phyloP scores from a whole-genome alignment of 129 eudicot genomes.

The Arctium minus region DNA sequence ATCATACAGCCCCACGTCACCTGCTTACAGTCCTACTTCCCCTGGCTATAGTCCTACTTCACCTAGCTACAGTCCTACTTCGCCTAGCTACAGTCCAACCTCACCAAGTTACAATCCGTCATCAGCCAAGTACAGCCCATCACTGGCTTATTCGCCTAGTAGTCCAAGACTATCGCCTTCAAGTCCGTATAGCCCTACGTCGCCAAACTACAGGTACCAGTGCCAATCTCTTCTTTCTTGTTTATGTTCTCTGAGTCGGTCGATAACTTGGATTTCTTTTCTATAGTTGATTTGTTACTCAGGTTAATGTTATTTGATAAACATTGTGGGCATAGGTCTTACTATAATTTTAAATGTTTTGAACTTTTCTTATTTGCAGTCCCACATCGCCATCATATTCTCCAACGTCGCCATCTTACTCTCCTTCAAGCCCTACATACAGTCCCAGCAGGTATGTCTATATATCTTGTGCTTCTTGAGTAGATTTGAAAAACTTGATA shows the following conservation, averaged over 20 bases:
- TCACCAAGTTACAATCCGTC: constrained; percentile 84
- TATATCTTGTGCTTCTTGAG: not conserved
- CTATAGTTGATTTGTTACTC: not conserved
- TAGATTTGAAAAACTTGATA: not conserved
- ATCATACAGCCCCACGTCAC: constrained; percentile 85
- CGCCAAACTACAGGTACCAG: constrained; percentile 84
- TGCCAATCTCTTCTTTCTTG: not conserved
- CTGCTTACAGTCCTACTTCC: constrained; percentile 80
- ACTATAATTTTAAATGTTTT: not conserved
- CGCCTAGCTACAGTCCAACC: constrained; percentile 84
- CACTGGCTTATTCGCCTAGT: constrained; percentile 90
- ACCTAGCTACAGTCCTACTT: constrained; percentile 79
- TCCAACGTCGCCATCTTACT: constrained; percentile 94
- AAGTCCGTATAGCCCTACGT: constrained; percentile 89
- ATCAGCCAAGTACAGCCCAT: constrained; percentile 86
- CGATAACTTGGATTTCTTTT: not conserved
- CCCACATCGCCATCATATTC: constrained; percentile 95
- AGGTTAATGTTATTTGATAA: not conserved
- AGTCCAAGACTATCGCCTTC: constrained; percentile 86
- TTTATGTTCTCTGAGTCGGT: not conserved
- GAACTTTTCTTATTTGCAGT: constrained; percentile 46
- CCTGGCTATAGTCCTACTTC: constrained; percentile 88
- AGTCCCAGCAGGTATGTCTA: constrained; percentile 91
- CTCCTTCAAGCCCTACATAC: constrained; percentile 94
- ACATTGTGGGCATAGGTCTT: not conserved